Conservation (phyloP, 139 green algal genomes). For the Desmodesmus armatus region DNA sequence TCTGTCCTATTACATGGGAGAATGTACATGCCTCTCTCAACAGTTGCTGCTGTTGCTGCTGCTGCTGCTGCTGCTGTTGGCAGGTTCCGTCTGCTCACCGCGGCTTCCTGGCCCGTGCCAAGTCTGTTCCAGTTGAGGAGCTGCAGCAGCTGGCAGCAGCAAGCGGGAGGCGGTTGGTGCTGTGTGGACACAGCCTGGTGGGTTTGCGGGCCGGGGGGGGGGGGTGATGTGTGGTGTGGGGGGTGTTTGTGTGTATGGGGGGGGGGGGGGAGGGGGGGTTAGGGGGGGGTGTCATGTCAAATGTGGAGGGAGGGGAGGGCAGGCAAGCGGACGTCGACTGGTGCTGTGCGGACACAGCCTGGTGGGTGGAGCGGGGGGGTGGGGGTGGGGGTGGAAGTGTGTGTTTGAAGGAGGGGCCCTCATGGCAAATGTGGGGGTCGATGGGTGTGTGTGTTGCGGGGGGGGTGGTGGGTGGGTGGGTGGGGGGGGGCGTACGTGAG, state of each 20-base stretch:
- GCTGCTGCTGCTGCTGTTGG: slow-evolving; percentile 21
- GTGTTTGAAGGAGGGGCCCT: background rate
- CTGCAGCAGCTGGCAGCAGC: slow-evolving; percentile 66
- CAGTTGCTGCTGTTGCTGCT: background rate
- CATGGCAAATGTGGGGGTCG: too few relatives aligned
- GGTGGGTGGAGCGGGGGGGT: too few relatives aligned
- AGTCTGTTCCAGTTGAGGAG: slow-evolving; percentile 61
- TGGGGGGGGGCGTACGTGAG: background rate
- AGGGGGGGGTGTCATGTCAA: background rate
- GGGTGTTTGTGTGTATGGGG: too few relatives aligned
- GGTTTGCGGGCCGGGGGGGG: slow-evolving; percentile 27
- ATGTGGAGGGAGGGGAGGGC: background rate
- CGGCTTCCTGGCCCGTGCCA: slow-evolving; percentile 72
- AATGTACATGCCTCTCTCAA: too few relatives aligned
- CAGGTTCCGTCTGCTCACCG: slow-evolving; percentile 60
- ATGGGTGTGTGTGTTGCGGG: too few relatives aligned
- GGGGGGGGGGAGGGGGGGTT: too few relatives aligned
- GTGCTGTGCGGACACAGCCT: slow-evolving; percentile 80
- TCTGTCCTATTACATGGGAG: too few relatives aligned
- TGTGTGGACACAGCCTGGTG: slow-evolving; percentile 78
- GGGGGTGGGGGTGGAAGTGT: background rate
- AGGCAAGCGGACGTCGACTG: slow-evolving; percentile 53
- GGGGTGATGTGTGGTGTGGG: too few relatives aligned
- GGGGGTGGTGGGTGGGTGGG: too few relatives aligned
- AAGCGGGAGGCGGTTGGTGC: slow-evolving; percentile 66